Evolutionary conservation across 495 filamentous ascomycete genomes (phyloP).

Genomic region (Penicillium bialowiezense): DNA sequence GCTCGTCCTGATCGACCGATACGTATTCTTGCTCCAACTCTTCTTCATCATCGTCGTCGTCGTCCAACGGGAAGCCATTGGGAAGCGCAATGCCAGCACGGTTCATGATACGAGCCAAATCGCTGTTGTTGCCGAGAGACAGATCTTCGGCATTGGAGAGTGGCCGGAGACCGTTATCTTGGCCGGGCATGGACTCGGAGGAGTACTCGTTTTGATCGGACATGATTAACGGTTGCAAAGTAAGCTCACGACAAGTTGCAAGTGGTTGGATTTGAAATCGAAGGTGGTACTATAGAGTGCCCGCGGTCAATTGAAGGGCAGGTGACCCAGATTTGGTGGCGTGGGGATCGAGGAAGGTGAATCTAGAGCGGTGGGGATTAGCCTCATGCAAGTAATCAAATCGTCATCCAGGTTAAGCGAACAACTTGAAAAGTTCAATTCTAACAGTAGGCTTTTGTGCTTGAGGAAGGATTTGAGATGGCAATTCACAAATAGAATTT

Average conservation of each 20-base stretch:
- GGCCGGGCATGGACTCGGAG: slow-evolving; percentile 27
- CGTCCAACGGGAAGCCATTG: slow-evolving; percentile 38
- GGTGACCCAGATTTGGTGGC: slow-evolving; percentile 20
- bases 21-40: slow-evolving; percentile 45
- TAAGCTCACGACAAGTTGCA: background rate
- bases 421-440: background rate
- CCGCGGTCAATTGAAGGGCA: slow-evolving; percentile 9
- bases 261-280: background rate
- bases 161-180: slow-evolving; percentile 30
- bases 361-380: slow-evolving; percentile 29
- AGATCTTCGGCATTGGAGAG: slow-evolving; percentile 34
- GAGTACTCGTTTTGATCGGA: slow-evolving; percentile 28
- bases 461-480: background rate
- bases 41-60: slow-evolving; percentile 41
- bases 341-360: slow-evolving; percentile 20
- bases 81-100: slow-evolving; percentile 30
- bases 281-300: background rate
- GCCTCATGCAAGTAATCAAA: slow-evolving; percentile 16
- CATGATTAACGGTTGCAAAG: slow-evolving; percentile 9
- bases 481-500: slow-evolving; percentile 16
- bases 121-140: slow-evolving; percentile 28
- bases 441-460: background rate
- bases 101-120: slow-evolving; percentile 33
- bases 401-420: background rate
- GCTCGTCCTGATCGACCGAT: slow-evolving; percentile 43